Base-by-base conservation (phyloP, 331 rosid species). In the Saraca asoca region DNA sequence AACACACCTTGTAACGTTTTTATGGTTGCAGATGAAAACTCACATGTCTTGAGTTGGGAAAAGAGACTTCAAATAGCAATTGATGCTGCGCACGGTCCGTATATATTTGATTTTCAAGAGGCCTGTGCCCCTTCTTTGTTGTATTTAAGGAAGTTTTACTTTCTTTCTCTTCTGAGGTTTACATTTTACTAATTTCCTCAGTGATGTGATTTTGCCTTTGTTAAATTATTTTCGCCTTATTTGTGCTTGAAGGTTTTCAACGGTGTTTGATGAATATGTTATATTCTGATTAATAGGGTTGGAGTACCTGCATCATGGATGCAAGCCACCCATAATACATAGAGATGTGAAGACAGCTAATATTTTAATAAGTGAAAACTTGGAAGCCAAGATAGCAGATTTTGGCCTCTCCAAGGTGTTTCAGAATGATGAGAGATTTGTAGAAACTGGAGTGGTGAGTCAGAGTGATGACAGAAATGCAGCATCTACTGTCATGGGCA, bases 1-100 rank as follows among this genome's bases (percentile, higher is more conserved):
- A n/a, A n/a, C n/a, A n/a, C n/a, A 7, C 58, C 58, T 59, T 71
- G 53, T 3, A 57, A 51, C 73, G 51, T 44, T 39, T 53, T 72
- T 51, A 39, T 77, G 72, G 53, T 72, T 80, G 73, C 90, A 87
- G 87, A 66, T 51, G 77, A 48, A 58, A 58, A 66, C 58, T 7
- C 72, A 66, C 70, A 54, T 37, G 51, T 70, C 62, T 76, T 80
- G 83, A 80, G 77, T 50, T 87, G 90, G 90, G 85, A 79, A 71
- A 78, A 43, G 51, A 80, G 95, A 56, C 78, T 87, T 58, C 88
- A 44, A 69, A 80, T 87, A 43, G 91, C 90, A 56, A 74, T 85
- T 2, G 90, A 85, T 56, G 90, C 95, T 5, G 95, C 95, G 34
- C 85, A 82, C 49, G 95, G 88, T 85, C 35, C 53, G 81, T 55